A percentile compares a stretch with the other conserved stretches of the same genome.
Evolutionary conservation across 2,329 filamentous ascomycete species (phyloP).

Genomic region (Aspergillus pseudotamarii): DNA sequence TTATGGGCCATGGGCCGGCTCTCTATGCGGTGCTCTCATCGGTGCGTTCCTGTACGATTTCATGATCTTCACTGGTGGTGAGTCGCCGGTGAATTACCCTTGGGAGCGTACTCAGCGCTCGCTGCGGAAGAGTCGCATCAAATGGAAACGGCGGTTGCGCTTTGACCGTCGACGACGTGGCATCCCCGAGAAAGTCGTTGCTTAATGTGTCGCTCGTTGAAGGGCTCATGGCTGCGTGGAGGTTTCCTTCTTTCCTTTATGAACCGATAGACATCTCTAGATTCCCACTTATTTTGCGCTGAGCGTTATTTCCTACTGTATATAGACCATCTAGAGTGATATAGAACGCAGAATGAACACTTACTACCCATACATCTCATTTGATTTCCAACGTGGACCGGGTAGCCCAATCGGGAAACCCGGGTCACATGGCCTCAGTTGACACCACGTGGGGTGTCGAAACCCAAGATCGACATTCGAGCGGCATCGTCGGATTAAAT

Average conservation of each 20-base stretch:
- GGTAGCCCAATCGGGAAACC: not conserved
- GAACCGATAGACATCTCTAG: too few relatives aligned
- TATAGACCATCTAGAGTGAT: not conserved
- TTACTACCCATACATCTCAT: not conserved
- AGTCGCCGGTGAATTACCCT: slow-evolving; percentile 56
- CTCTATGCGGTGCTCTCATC: slow-evolving; percentile 42
- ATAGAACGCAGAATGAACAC: not conserved
- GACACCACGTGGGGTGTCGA: not conserved
- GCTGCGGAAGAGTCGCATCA: slow-evolving; percentile 48
- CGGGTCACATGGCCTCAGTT: not conserved
- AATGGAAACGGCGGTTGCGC: slow-evolving; percentile 35
- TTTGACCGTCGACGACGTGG: not conserved
- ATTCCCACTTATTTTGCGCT: too few relatives aligned
- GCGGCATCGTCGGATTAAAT: not conserved
- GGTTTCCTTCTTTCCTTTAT: too few relatives aligned
- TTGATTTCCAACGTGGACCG: not conserved
- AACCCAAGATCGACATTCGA: not conserved
- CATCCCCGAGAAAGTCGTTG: not conserved
- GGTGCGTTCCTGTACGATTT: slow-evolving; percentile 56
- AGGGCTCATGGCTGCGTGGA: too few relatives aligned
- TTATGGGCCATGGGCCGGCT: slow-evolving; percentile 48
- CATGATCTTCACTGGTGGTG: slow-evolving; percentile 54
- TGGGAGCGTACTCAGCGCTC: slow-evolving; percentile 46
- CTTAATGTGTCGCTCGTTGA: not conserved
- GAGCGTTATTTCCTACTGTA: not conserved